Conservation (phyloP, 192 early-diverging fungal genomes). For the Podila clonocystis region DNA sequence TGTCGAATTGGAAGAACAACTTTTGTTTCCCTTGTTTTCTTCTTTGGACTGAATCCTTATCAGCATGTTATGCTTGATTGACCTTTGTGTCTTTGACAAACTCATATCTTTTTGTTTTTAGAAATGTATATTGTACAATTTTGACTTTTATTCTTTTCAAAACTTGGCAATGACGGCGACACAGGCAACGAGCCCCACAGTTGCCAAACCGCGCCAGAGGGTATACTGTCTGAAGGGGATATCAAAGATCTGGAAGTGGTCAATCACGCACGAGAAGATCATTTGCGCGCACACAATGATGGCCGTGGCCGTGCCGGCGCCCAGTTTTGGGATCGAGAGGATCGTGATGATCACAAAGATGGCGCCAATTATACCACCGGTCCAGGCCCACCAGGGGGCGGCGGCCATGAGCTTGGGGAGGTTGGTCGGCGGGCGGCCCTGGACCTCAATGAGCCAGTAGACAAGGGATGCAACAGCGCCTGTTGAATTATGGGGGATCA, state of each 20-base stretch:
- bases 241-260: constrained; percentile 60
- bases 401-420: constrained; percentile 1
- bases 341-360: constrained; percentile 60
- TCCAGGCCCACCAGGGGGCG: constrained; percentile 57
- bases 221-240: constrained; percentile 48
- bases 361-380: constrained; percentile 60
- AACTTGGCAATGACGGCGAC: constrained; percentile 54
- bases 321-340: constrained; percentile 56
- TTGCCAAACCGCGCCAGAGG: constrained; percentile 55
- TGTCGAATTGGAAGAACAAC: too few relatives aligned
- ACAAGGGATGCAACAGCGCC: constrained; percentile 13
- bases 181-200: constrained; percentile 50
- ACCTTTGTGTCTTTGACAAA: too few relatives aligned
- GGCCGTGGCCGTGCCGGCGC: constrained; percentile 56
- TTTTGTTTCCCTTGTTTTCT: too few relatives aligned
- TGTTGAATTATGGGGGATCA: background rate
- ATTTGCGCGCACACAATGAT: constrained; percentile 60
- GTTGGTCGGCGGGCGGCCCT: constrained; percentile 17
- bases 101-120: too few relatives aligned
- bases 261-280: constrained; percentile 56
- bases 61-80: too few relatives aligned
- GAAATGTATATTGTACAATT: background rate
- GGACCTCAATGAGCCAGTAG: constrained; percentile 22
- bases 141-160: background rate
- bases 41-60: too few relatives aligned